Percentiles rank a stretch among this genome's conserved stretches.
These are phyloP conservation scores for Botrytis aclada DNA, from an alignment of 2,329 filamentous ascomycete species.

Conservation along the genomic window DNA sequence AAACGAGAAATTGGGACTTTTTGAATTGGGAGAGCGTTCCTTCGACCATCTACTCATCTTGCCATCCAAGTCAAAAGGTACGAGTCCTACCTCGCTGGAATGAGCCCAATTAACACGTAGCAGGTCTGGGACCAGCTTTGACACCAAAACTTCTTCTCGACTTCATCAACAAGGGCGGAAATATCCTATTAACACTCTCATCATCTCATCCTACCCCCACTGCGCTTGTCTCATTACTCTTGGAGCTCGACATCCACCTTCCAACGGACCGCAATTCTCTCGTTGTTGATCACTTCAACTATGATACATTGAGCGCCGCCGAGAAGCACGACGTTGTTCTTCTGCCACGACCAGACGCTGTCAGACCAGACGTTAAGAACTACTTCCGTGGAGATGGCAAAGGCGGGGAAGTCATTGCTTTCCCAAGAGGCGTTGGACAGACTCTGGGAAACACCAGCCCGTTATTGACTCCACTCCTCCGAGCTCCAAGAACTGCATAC, in stretches of 20 bases:
- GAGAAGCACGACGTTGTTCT: conserved; percentile 89
- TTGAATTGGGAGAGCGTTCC: conserved; percentile 78
- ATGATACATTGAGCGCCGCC: conserved; percentile 70
- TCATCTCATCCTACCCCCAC: conserved; percentile 66
- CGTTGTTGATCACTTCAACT: conserved; percentile 94
- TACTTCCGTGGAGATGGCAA: conserved; percentile 66
- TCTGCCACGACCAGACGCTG: conserved; percentile 62
- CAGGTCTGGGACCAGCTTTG: conserved; percentile 82
- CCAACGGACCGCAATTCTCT: conserved; percentile 79
- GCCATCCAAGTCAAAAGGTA: conserved; percentile 87
- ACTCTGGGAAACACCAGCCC: conserved; percentile 71
- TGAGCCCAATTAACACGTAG: conserved; percentile 19
- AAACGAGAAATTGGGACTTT: conserved; percentile 71
- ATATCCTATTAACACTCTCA: conserved; percentile 83
- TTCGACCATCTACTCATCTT: conserved; percentile 92
- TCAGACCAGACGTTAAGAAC: conserved; percentile 68
- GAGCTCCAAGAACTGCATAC: conserved; percentile 82
- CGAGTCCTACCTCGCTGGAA: conserved; percentile 14
- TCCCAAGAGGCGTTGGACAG: conserved; percentile 79
- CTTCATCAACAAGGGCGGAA: conserved; percentile 88
- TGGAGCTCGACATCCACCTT: conserved; percentile 86
- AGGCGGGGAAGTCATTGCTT: conserved; percentile 61
- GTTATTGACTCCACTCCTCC: conserved; percentile 76
- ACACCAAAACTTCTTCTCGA: conserved; percentile 83
- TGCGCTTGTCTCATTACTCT: conserved; percentile 72